phyloP scores from a whole-genome alignment of 1,284 basidiomycete species.

The Hemileccinum hortonii region DNA sequence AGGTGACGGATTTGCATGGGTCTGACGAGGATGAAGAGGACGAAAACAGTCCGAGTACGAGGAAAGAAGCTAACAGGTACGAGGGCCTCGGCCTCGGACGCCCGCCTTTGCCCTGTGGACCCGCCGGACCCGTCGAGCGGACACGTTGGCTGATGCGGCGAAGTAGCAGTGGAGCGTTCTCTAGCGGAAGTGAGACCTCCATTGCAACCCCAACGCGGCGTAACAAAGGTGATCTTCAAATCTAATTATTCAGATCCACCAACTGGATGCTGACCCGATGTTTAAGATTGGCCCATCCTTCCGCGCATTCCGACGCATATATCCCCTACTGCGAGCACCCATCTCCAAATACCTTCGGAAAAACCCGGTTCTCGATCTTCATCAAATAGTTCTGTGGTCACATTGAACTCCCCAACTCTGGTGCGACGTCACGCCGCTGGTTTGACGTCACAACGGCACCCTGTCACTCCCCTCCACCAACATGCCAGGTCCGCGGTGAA shows the following conservation, averaged over 20 bases:
- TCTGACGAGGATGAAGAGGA: constrained; percentile 40
- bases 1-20: constrained; percentile 26
- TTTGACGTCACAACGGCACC: constrained; percentile 17
- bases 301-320: constrained; percentile 42
- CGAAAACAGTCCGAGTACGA: constrained; percentile 50
- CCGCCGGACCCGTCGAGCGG: constrained; percentile 38
- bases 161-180: constrained; percentile 76
- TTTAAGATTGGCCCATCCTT: constrained; percentile 52
- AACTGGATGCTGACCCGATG: constrained; percentile 7
- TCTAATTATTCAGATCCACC: constrained; percentile 30
- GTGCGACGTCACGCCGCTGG: constrained; percentile 24
- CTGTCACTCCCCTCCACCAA: constrained; percentile 16
- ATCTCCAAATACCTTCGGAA: constrained; percentile 39
- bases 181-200: constrained; percentile 66
- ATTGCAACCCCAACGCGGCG: constrained; percentile 63
- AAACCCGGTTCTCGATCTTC: constrained; percentile 57
- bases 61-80: constrained; percentile 50
- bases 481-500: constrained; percentile 11
- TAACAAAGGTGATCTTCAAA: constrained; percentile 35
- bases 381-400: constrained; percentile 47
- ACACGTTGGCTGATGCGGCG: constrained; percentile 66
- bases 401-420: constrained; percentile 39
- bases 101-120: constrained; percentile 42
- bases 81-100: constrained; percentile 66
- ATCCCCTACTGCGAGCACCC: constrained; percentile 36